A percentile compares a stretch with the other conserved stretches of the same genome.
Evolutionary conservation across 176 grass and related monocot species (phyloP).

Genomic region (Metroxylon sagu): DNA sequence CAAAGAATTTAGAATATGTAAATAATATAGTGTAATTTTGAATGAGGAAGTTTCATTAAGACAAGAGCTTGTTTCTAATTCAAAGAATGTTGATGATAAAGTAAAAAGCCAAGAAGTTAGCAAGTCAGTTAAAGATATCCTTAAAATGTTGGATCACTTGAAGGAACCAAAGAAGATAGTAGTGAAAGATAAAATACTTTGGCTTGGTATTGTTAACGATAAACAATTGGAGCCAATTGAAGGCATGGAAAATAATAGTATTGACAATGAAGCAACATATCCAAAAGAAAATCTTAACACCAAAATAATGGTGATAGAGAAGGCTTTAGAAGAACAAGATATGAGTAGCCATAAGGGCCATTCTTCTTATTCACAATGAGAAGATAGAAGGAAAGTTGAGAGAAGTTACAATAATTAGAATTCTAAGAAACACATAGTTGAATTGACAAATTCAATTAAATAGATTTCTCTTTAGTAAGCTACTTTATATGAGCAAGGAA

Average conservation of each 20-base stretch:
- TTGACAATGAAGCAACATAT: slow-evolving; percentile 24
- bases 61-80: slow-evolving; percentile 36
- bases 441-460: no score
- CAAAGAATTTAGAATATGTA: slow-evolving; percentile 7
- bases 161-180: slow-evolving; percentile 26
- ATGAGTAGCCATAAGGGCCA: slow-evolving; percentile 30
- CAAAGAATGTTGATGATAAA: slow-evolving; percentile 19
- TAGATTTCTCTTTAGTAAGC: no score
- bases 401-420: no score
- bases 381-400: slow-evolving; percentile 12
- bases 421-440: no score
- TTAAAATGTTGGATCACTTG: slow-evolving; percentile 21
- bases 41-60: slow-evolving; percentile 8
- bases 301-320: slow-evolving; percentile 43
- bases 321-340: slow-evolving; percentile 32
- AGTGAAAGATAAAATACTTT: slow-evolving; percentile 27
- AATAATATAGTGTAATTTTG: no score
- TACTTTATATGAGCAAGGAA: no score
- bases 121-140: slow-evolving; percentile 17
- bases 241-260: slow-evolving; percentile 35
- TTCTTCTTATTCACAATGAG: slow-evolving; percentile 40
- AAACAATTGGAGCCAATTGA: slow-evolving; percentile 22
- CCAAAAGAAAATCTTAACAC: slow-evolving; percentile 42
- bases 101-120: slow-evolving; percentile 6
- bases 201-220: slow-evolving; percentile 21